These are phyloP conservation scores for Solanum clarkiae DNA, from an alignment of 257 asterid genomes.

Conservation along the genomic window DNA sequence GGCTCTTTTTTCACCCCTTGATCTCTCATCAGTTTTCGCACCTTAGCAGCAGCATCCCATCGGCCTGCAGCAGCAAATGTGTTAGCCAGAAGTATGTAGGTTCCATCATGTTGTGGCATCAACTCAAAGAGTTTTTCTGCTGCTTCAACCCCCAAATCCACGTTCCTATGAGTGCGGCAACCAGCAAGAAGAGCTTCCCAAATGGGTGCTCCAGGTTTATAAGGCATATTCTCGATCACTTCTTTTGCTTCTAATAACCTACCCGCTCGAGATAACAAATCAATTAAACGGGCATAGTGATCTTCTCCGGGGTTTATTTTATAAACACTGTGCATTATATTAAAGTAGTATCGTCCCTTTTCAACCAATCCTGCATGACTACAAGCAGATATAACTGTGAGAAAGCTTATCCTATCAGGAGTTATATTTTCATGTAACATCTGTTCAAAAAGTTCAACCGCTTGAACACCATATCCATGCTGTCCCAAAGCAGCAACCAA, in stretches of 20 bases:
- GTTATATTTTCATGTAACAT: slow-evolving; percentile 47
- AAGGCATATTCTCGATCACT: slow-evolving; percentile 40
- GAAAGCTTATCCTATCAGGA: slow-evolving; percentile 61
- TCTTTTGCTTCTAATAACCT: slow-evolving; percentile 38
- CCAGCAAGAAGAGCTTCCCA: slow-evolving; percentile 76
- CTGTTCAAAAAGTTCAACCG: slow-evolving; percentile 35
- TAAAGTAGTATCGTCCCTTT: slow-evolving; percentile 35
- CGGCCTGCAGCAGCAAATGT: slow-evolving; percentile 46
- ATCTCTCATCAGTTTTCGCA: slow-evolving; percentile 56
- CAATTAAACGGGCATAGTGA: slow-evolving; percentile 59
- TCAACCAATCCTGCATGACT: slow-evolving; percentile 62
- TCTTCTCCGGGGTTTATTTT: slow-evolving; percentile 58
- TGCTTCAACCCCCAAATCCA: slow-evolving; percentile 51
- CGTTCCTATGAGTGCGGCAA: slow-evolving; percentile 45
- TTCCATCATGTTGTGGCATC: slow-evolving; percentile 60
- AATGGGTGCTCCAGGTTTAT: slow-evolving; percentile 46
- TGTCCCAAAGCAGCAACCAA: slow-evolving; percentile 67
- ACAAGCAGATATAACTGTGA: slow-evolving; percentile 58
- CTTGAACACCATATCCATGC: slow-evolving; percentile 49
- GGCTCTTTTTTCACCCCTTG: slow-evolving; percentile 75
- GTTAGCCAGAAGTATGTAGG: slow-evolving; percentile 57
- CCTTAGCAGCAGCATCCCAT: slow-evolving; percentile 43
- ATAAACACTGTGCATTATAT: slow-evolving; percentile 27
- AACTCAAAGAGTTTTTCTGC: slow-evolving; percentile 49
- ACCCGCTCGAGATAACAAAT: slow-evolving; percentile 53